Evolutionary conservation across 176 grass and related monocot genomes (phyloP), one percentile per base, ranked within the genome.

Genomic region (Eremochloa ophiuroides): DNA sequence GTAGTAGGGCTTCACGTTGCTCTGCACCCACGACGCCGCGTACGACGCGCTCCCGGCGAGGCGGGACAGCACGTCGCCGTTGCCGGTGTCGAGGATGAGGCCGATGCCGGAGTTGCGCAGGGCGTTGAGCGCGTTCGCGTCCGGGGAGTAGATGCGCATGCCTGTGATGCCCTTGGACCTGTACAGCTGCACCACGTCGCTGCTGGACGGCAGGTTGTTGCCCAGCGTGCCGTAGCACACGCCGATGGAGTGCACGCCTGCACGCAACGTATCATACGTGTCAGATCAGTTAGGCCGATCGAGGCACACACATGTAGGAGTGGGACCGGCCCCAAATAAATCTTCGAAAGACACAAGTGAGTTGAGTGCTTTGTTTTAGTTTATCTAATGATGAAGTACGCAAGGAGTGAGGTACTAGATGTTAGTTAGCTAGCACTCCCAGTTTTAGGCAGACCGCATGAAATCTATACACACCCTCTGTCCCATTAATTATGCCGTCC

Each of bases 131-230:
- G 82, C 62, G 0, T 59, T 39, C 22, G 14, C 46, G 84, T 87
- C 17, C 12, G 94, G 88, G 28, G 23, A 66, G 80, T 97, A 97
- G 27, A 97, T 73, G 69, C 94, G 82, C 91, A 97, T 93, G 1
- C 58, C 58, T 1, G 28, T 68, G 47, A 97, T 93, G 63, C 82
- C 75, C 9, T 78, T 87, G 76, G 91, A 91, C 67, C 29, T 59
- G 91, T 91, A 97, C 1, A 97, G 88, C 67, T 80, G 84, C 62
- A 92, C 84, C 5, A 90, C 88, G 0, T 86, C 66, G 61, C 66
- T 84, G 6, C 66, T 28, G 1, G 71, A 71, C 2, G 93, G 93
- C 4, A 95, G 90, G 75, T 88, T 84, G 87, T 92, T 80, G 38
- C 87, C 93, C 7, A 74, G 13, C 42, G 80, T 61, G 27, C 90